These are phyloP conservation scores for Arabis hirsuta DNA, from an alignment of 345 rosid species.

Conservation along the genomic window DNA sequence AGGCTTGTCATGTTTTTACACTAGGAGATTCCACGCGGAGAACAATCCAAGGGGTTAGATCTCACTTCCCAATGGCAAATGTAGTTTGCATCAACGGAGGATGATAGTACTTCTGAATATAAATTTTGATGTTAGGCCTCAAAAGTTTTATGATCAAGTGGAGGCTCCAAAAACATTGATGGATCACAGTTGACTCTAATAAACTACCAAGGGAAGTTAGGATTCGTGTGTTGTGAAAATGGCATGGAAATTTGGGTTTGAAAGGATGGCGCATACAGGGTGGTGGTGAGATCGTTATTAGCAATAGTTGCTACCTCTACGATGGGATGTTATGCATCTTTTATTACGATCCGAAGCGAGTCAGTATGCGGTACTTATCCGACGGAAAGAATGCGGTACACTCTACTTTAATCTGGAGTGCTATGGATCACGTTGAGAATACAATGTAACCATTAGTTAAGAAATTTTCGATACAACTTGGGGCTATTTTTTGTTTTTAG, in stretches of 20 bases:
- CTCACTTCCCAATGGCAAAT: not conserved
- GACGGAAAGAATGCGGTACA: not conserved
- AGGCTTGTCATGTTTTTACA: conserved; percentile 17
- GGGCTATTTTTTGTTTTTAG: too few species aligned
- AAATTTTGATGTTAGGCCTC: not conserved
- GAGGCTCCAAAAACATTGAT: not conserved
- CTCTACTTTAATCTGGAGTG: not conserved
- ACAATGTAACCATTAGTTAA: not conserved
- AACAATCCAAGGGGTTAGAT: not conserved
- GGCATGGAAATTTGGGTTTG: not conserved
- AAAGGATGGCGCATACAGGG: not conserved
- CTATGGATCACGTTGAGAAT: not conserved
- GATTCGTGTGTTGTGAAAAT: not conserved
- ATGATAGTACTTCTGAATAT: not conserved
- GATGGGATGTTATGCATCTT: not conserved
- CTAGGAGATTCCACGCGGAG: conserved; percentile 15
- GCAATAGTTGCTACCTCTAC: not conserved
- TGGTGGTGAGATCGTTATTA: conserved; percentile 3
- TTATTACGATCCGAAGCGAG: not conserved
- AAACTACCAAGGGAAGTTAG: conserved; percentile 22
- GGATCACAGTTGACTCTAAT: not conserved
- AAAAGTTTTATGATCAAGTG: conserved; percentile 1
- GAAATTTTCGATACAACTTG: not conserved
- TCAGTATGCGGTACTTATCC: not conserved
- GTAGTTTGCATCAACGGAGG: not conserved